These are phyloP conservation scores for Irpex sp. DNA, from an alignment of 1,284 basidiomycete genomes.

Conservation along the genomic window DNA sequence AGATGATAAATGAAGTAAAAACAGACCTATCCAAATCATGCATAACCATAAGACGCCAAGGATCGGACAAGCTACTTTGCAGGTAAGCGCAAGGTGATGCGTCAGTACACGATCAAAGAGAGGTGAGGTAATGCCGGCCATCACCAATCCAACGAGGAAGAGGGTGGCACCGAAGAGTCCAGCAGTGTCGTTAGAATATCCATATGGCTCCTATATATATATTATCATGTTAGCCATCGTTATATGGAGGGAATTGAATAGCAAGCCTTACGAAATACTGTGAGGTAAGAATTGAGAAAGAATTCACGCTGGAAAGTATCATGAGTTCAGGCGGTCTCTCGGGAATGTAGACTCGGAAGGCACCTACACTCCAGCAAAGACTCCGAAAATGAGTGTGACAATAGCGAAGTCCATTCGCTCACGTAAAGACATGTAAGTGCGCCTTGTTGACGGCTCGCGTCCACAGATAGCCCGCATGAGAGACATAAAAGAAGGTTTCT, in stretches of 20 bases:
- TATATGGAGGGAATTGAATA: background rate
- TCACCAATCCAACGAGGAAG: constrained; percentile 64
- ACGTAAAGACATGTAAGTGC: constrained; percentile 51
- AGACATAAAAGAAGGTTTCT: constrained; percentile 48
- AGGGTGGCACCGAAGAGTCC: constrained; percentile 70
- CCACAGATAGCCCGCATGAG: constrained; percentile 58
- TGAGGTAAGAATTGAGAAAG: constrained; percentile 60
- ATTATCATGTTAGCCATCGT: background rate
- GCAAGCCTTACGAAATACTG: constrained; percentile 56
- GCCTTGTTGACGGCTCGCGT: constrained; percentile 32
- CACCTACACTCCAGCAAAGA: constrained; percentile 59
- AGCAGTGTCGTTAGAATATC: constrained; percentile 60
- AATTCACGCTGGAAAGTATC: constrained; percentile 28
- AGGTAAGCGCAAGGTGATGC: constrained; percentile 56
- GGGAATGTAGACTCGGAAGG: background rate
- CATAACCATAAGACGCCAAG: constrained; percentile 62
- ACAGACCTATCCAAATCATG: constrained; percentile 73
- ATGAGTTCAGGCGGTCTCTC: background rate
- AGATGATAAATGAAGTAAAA: background rate
- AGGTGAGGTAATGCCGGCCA: constrained; percentile 63
- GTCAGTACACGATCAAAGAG: constrained; percentile 78
- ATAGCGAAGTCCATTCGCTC: constrained; percentile 71
- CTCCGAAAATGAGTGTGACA: constrained; percentile 55
- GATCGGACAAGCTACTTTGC: constrained; percentile 59
- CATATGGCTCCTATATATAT: constrained; percentile 54